Evolutionary conservation across 1,139 yeast genomes (phyloP), one percentile per base, ranked within the genome.

Genomic region (Insectozyma bohioensis): DNA sequence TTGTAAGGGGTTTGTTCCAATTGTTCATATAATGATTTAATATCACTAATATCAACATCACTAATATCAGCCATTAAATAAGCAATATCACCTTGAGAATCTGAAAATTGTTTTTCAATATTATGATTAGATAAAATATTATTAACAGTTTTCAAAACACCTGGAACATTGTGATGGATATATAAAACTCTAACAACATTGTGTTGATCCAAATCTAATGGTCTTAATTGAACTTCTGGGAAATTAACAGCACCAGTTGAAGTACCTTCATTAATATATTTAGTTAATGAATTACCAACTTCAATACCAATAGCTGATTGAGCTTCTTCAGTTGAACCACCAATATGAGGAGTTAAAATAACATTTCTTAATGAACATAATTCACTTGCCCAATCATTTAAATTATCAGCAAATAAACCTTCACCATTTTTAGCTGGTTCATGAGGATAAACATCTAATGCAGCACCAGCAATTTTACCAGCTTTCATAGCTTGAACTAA

Each of bases 261-360:
- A 51, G 81, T 74, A 69, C 98, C 98, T 70, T 92, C 98, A 63
- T 90, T 92, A 59, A 92, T 84, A 69, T 88, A 94, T 61, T 86
- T 87, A 46, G 90, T 73, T 55, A 92, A 74, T 20, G 95, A 79
- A 31, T 85, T 72, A 39, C 84, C 88, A 40, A 92, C 99, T 68
- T 92, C 99, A 42, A 90, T 72, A 65, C 99, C 98, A 58, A 92
- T 92, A 32, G 97, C 95, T 41, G 88, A 78, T 73, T 92, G 99
- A 20, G 98, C 98, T 70, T 92, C 99, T 65, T 92, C 97, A 30
- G 99, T 92, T 32, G 97, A 88, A 45, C 98, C 98, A 67, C 99
- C 99, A 52, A 92, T 92, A 58, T 92, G 99, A 23, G 99, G 99
- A 36, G 97, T 83, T 55, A 92, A 74, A 44, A 94, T 88, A 37